Percentiles rank a stretch among this genome's conserved stretches.
Evolutionary conservation across 768 basidiomycete species (phyloP).

Genomic region (Phlebiopsis gigantea): DNA sequence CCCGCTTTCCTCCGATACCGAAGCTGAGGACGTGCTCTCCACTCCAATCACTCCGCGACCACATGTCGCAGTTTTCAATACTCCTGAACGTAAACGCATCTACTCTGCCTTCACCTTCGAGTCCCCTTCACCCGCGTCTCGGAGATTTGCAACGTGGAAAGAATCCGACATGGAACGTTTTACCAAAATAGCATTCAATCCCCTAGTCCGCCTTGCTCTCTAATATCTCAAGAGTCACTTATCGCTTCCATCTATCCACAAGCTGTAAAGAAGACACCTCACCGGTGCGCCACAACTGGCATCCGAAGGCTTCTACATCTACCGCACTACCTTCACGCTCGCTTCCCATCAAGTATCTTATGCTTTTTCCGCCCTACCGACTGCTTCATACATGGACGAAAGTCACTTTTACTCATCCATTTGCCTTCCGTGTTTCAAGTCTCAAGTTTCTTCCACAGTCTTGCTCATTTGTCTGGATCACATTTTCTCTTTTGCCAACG

Average conservation of each 20-base stretch:
- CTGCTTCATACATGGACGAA: too few species aligned
- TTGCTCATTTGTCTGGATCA: neutral
- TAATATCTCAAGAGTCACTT: too few species aligned
- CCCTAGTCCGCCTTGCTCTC: too few species aligned
- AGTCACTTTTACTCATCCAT: neutral
- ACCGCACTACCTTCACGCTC: too few species aligned
- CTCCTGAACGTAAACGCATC: constrained; percentile 68
- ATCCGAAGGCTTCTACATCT: too few species aligned
- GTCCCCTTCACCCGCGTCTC: constrained; percentile 59
- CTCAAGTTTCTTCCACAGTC: neutral
- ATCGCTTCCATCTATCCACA: too few species aligned
- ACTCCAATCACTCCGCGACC: neutral
- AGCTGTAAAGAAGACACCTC: too few species aligned
- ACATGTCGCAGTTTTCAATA: constrained; percentile 41
- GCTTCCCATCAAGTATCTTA: too few species aligned
- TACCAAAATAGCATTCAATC: too few species aligned
- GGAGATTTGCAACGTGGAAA: constrained; percentile 36
- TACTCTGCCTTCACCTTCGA: constrained; percentile 77
- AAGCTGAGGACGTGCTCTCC: neutral
- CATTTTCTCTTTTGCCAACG: neutral
- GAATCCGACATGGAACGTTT: constrained; percentile 19
- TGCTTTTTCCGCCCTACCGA: too few species aligned
- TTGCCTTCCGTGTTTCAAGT: neutral
- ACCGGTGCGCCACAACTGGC: too few species aligned
- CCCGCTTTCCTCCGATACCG: neutral